Evolutionary conservation across 2,329 filamentous ascomycete species (phyloP), one percentile per base, ranked within the genome.

Genomic region (Pyricularia sp.): DNA sequence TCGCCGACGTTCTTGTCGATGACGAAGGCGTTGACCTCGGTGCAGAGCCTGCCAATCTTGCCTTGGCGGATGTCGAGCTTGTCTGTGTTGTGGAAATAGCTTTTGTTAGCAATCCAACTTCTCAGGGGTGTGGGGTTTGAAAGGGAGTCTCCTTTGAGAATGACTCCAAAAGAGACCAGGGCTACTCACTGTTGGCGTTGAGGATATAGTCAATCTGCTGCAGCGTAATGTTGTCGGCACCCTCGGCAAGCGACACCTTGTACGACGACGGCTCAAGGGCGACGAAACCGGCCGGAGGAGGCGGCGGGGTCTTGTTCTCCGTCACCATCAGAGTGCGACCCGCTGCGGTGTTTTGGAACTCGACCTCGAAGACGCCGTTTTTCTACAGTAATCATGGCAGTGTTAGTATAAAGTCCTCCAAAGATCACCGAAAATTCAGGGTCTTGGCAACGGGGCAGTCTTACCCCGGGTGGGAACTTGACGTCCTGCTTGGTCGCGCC

Each of bases 201-300:
- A 75, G 73, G 65, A 81, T 77, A 70, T 78, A 81, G 70, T 81
- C 79, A 33, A 81, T 75, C 74, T 80, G 80, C 30, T 76, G 74
- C 6, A 81, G 72, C 0, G 78, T 79, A 25, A 79, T 69, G 42
- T 73, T 70, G 5, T 72, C 72, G 17, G 76, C 71, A 14, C 76
- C 78, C 2, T 77, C 77, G 4, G 73, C 72, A 2, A 81, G 70
- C 23, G 73, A 71, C 65, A 81, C 74, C 42, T 74, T 72, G 72
- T 77, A 81, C 1, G 79, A 79, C 30, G 75, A 72, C 4, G 77
- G 74, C 70, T 81, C 79, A n/a, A 80, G 71, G 6, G 75, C 74
- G 12, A 73, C 71, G 72, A 81, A 81, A 17, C 79, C 79, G 2
- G 73, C 68, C 0, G 79, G 80, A 1, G 70, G 17, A 0, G 79